Conservation (phyloP, 1,284 basidiomycete species). For the Fomitiporia mediterranea region DNA sequence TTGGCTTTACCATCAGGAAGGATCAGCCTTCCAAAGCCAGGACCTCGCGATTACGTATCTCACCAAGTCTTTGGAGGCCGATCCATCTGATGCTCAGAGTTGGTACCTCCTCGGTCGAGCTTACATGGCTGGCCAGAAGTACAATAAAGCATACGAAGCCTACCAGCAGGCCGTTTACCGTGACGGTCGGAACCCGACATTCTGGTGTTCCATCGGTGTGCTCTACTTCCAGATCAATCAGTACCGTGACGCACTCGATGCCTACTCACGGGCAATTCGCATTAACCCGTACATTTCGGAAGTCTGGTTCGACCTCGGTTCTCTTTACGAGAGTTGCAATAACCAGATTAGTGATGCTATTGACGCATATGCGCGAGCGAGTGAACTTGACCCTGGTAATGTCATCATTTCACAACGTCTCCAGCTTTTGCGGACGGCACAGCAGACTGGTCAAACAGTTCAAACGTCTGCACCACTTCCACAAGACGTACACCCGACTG, state of each 20-base stretch:
- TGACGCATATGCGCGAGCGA: constrained; percentile 92
- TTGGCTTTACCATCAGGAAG: constrained; percentile 95
- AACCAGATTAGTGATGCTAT: constrained; percentile 99
- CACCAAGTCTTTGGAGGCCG: constrained; percentile 93
- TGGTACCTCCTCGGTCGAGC: constrained; percentile 98
- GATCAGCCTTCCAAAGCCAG: constrained; percentile 92
- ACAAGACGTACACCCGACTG: constrained; percentile 93
- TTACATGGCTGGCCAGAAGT: constrained; percentile 98
- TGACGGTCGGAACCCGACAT: constrained; percentile 97
- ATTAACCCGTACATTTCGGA: constrained; percentile 99
- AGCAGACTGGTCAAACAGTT: constrained; percentile 72
- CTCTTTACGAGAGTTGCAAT: constrained; percentile 97
- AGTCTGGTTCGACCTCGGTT: constrained; percentile 98
- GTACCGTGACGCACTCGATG: constrained; percentile 96
- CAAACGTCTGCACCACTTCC: constrained; percentile 80
- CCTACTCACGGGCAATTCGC: constrained; percentile 96
- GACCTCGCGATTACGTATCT: constrained; percentile 91
- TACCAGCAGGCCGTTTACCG: constrained; percentile 99
- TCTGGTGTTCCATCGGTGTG: constrained; percentile 99
- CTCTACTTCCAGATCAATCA: constrained; percentile 99
- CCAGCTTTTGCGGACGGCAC: constrained; percentile 73
- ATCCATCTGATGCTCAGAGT: constrained; percentile 94
- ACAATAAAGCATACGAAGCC: constrained; percentile 99
- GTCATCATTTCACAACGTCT: constrained; percentile 75
- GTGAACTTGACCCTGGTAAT: constrained; percentile 85